A percentile compares a stretch with the other conserved stretches of the same genome.
phyloP scores from a whole-genome alignment of 2,329 filamentous ascomycete genomes.

The Neonectria sp. region DNA sequence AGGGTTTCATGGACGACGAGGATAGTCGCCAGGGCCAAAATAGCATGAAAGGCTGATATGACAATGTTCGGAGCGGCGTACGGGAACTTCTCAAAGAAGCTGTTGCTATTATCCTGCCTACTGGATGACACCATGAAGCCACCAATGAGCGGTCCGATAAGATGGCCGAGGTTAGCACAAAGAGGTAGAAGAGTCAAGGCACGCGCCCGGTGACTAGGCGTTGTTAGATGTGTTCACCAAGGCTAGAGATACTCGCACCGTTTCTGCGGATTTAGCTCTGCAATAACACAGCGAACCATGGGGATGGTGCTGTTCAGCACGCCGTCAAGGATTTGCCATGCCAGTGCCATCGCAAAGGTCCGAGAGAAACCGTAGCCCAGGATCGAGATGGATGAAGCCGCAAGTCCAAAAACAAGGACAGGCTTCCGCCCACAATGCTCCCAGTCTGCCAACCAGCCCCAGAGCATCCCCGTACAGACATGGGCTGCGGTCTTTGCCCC shows the following conservation, averaged over 20 bases:
- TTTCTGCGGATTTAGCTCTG: conserved; percentile 3
- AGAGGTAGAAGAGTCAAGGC: background rate
- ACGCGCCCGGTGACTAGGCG: background rate
- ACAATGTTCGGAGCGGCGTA: conserved; percentile 1
- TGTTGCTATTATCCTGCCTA: background rate
- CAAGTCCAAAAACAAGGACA: background rate
- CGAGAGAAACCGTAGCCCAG: conserved; percentile 1
- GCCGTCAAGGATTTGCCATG: background rate
- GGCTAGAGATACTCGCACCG: background rate
- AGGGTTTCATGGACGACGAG: background rate
- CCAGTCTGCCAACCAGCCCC: conserved; percentile 1
- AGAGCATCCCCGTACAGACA: background rate
- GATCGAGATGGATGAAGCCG: background rate
- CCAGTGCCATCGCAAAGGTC: background rate
- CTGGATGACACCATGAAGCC: background rate
- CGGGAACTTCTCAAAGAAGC: background rate
- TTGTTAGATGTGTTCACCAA: background rate
- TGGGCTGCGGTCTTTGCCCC: background rate
- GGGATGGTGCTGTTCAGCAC: background rate
- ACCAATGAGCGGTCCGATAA: background rate
- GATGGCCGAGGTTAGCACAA: background rate
- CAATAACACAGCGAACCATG: background rate
- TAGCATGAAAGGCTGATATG: background rate
- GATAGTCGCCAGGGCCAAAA: background rate
- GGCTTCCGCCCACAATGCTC: conserved; percentile 1